Evolutionary conservation across 2,329 filamentous ascomycete genomes (phyloP), one percentile per base, ranked within the genome.

Genomic region (Cladophialophora immunda): DNA sequence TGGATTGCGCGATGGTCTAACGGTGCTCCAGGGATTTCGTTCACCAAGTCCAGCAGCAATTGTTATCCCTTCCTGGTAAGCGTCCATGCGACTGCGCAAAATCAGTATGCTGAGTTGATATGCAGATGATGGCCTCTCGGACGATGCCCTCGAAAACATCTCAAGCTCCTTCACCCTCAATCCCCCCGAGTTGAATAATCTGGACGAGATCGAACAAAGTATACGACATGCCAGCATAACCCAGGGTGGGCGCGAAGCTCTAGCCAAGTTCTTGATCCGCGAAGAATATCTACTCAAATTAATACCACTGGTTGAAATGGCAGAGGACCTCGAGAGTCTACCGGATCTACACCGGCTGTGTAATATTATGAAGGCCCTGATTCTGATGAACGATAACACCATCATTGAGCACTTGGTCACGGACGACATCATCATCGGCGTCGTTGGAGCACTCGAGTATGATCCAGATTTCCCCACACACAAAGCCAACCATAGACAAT

Each of bases 391-490:
- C 81, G 95, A 99, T 77, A 97, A 91, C 32, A 87, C 89, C 66
- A 97, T 99, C 70, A 97, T 99, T 75, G 95, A 99, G 79, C 90
- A 93, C 73, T 91, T 94, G 15, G 94, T 99, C 29, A 92, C 92
- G 15, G 94, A 98, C 79, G 89, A 93, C 65, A 90, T 94, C 71
- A 89, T 98, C 53, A 82, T 97, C 71, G 95, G 94, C 19, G 94
- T 98, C 29, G 94, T 99, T 41, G 95, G 95, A 67, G 95, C 95
- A 27, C 83, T 99, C 70, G 95, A 99, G 83, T 99, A 98, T 81
- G 95, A 99, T 75, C 94, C 95, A 0, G 95, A 99, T 79, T 99
- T 98, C 74, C 95, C 95, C 6, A 93, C 91, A 67, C 95, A 98
- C 84, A 98, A 97, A 78, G 94, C 95, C 27, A 98, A 98, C 76